Base-by-base conservation (phyloP, 352 stramenopile species). In the Phytophthora fragariaefolia region DNA sequence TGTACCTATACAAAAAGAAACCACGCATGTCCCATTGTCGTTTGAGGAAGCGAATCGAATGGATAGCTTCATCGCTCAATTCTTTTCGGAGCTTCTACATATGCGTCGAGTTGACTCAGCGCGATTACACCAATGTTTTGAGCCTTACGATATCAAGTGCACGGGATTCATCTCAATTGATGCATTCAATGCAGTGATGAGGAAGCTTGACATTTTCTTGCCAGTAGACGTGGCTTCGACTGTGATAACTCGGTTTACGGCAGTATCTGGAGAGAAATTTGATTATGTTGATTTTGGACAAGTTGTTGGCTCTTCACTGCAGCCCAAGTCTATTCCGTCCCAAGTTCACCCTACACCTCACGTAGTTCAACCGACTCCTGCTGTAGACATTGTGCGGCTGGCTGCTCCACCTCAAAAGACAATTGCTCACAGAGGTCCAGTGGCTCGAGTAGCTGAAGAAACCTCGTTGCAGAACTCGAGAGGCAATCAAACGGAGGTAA, bases 231-330 rank as follows among this genome's bases (percentile, higher is more conserved):
- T 90, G 26, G 63, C 63, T 8, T 63, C 63, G n/a, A 80, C 69
- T 15, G 57, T 91, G 9, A 59, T 89, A 20, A 32, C 65, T 10
- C 79, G 83, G 15, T 94, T 90, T 63, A 72, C 74, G 0, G 68
- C 63, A 6, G 51, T 77, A 6, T 76, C 74, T 22, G 72, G 71
- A 1, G 77, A 89, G 26, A 83, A 72, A 36, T 88, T 94, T 57
- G 83, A 94, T 66, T 92, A 91, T 34, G 66, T 94, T 1, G 82
- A 91, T 47, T 91, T 92, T 47, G 89, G 78, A 55, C 74, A 90
- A 43, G 26, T 71, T 50, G 55, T 74, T 18, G 47, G 49, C 32
- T 12, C 43, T 55, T 59, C 56, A 9, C 61, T 58, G 15, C 54
- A 27, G 7, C 52, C 61, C 13, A 67, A 50, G 34, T 56, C 59